phyloP scores from a whole-genome alignment of 768 basidiomycete species.

The Lanmaoa rubissima region DNA sequence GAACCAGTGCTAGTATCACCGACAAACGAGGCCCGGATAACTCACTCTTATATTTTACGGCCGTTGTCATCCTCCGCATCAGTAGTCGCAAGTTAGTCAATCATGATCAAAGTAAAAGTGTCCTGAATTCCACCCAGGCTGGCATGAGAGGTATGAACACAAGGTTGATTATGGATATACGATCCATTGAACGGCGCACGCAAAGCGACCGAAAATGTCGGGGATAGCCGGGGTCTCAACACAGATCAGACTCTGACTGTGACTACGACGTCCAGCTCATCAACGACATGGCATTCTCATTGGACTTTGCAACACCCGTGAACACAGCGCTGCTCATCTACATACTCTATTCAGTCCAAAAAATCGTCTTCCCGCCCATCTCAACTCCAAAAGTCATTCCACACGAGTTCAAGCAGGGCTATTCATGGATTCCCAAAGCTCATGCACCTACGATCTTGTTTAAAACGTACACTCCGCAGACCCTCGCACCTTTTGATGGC shows the following conservation, averaged over 20 bases:
- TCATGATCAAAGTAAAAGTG: no score
- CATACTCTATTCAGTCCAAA: slow-evolving; percentile 73
- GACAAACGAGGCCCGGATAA: neutral
- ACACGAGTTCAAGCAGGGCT: slow-evolving; percentile 74
- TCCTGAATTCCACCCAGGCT: no score
- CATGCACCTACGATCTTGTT: slow-evolving; percentile 80
- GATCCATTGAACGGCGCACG: no score
- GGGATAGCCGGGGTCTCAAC: slow-evolving; percentile 11
- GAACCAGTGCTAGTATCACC: no score
- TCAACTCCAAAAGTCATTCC: slow-evolving; percentile 50
- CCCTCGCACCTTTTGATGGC: slow-evolving; percentile 66
- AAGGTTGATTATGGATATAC: no score
- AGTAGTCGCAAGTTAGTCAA: no score
- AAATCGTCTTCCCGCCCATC: slow-evolving; percentile 70
- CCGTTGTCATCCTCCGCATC: no score
- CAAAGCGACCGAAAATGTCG: no score
- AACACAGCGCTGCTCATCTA: slow-evolving; percentile 79
- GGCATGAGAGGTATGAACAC: no score
- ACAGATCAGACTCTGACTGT: slow-evolving; percentile 12
- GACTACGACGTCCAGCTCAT: slow-evolving; percentile 17
- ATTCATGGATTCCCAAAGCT: slow-evolving; percentile 88
- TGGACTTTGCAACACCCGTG: slow-evolving; percentile 64
- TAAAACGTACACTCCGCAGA: slow-evolving; percentile 75
- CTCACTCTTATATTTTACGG: neutral
- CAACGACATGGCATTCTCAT: slow-evolving; percentile 36